These are phyloP conservation scores for Phytophthora kernoviae DNA, from an alignment of 352 stramenopile species.

Conservation along the genomic window DNA sequence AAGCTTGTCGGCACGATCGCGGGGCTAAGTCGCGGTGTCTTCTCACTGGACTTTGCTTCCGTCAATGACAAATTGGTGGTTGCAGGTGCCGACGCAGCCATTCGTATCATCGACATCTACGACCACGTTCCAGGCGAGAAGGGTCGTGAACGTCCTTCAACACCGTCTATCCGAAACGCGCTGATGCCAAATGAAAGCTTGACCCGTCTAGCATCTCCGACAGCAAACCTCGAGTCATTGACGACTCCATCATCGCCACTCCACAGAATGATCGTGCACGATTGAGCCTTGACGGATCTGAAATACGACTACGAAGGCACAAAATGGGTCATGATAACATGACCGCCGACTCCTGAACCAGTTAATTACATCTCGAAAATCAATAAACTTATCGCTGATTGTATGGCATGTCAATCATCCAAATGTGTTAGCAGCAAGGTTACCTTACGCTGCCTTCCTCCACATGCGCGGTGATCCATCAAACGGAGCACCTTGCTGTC, in stretches of 20 bases:
- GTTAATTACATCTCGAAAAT: too few relatives aligned
- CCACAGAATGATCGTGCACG: constrained; percentile 50
- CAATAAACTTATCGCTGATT: too few relatives aligned
- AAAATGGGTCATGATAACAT: background rate
- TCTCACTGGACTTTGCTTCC: constrained; percentile 84
- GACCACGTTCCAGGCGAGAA: constrained; percentile 75
- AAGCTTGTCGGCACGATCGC: constrained; percentile 86
- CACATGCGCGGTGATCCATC: too few relatives aligned
- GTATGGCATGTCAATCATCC: too few relatives aligned
- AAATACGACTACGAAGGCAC: background rate
- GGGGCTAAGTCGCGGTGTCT: constrained; percentile 82
- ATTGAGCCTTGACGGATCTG: constrained; percentile 4
- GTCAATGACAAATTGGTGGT: constrained; percentile 85
- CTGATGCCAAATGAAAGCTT: constrained; percentile 50
- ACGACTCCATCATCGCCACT: constrained; percentile 58
- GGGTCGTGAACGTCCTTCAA: constrained; percentile 68
- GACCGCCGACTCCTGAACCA: too few relatives aligned
- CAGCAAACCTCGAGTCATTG: constrained; percentile 14
- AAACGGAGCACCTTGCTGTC: too few relatives aligned
- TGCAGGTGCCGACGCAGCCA: constrained; percentile 81
- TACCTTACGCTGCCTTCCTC: too few relatives aligned
- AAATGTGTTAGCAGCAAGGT: too few relatives aligned
- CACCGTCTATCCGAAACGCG: constrained; percentile 75
- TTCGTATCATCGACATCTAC: constrained; percentile 91
- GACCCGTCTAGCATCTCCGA: constrained; percentile 38